Base-by-base conservation (phyloP, 768 basidiomycete genomes). In the Sporobolomyces phaffii region DNA sequence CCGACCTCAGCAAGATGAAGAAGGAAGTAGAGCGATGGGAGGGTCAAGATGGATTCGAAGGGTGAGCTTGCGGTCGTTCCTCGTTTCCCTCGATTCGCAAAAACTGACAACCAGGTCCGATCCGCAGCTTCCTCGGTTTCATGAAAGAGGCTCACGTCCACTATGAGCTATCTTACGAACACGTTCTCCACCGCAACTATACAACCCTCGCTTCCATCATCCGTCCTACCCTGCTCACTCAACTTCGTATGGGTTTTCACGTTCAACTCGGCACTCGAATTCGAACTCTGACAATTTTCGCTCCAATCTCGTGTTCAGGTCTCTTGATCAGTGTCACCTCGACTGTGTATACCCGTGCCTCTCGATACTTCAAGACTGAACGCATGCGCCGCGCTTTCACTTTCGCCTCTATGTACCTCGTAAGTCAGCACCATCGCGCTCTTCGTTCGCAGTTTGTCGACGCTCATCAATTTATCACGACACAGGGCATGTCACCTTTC, bases 391-490 rank as follows among this genome's bases (percentile, higher is more conserved):
- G 79, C 24, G 79, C 78, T 7, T 80, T 80, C 68, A 77, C 78
- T 18, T 80, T 80, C 58, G 78, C 77, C 1, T 75, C 76, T 41
- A 80, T 80, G 80, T 78, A 75, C 72, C 76, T 77, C 57, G 61
- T 68, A 15, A 29, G 65, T 45, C 7, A n/a, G n/a, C n/a, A n/a
- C 3, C 22, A 2, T 14, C 17, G 29, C 28, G 0, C n/a, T 4
- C 9, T 38, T n/a, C n/a, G n/a, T n/a, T n/a, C n/a, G 11, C 24
- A 10, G 40, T 41, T 41, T 18, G 18, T 11, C n/a, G 22, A 34
- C 7, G 31, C 43, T 22, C 26, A 41, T 33, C n/a, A 20, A 18
- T 11, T 24, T 45, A 28, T 28, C 29, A 34, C 17, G 5, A 49
- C 1, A 24, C 54, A 72, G 64, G 69, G 72, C n/a, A 78, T 77